Evolutionary conservation across 1,284 basidiomycete genomes (phyloP).

Genomic region (Ceratobasidium sp.): DNA sequence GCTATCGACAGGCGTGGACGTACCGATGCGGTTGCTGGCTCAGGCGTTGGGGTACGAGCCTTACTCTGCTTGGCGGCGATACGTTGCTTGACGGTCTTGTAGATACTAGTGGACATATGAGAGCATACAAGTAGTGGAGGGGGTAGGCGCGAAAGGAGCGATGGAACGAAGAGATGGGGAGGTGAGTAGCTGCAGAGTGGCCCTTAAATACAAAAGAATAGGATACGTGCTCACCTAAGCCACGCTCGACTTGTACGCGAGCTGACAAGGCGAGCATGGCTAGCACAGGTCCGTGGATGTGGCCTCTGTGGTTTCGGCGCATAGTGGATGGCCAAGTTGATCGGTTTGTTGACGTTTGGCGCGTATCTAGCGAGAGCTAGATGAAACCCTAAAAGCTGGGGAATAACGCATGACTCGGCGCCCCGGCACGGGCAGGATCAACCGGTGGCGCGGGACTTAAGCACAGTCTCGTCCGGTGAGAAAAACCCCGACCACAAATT

Average conservation of each 20-base stretch:
- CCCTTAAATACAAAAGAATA: background rate
- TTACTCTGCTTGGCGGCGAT: background rate
- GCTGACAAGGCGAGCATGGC: background rate
- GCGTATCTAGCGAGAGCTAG: no score
- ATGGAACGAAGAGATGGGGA: background rate
- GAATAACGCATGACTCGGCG: no score
- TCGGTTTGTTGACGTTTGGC: no score
- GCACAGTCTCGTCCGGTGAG: no score
- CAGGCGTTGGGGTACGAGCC: background rate
- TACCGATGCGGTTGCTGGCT: background rate
- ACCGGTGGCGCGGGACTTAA: no score
- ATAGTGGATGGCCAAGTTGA: no score
- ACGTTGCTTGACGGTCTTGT: background rate
- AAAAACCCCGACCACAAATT: no score
- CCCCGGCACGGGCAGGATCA: no score
- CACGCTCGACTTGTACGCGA: background rate
- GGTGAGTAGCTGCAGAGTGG: background rate
- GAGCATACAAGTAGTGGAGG: background rate
- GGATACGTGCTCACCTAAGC: background rate
- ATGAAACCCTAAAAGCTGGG: no score
- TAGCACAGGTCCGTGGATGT: no score
- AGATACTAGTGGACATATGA: background rate
- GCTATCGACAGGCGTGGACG: background rate
- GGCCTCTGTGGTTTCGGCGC: no score
- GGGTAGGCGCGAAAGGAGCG: background rate